These are phyloP conservation scores for Pisolithus thermaeus DNA, from an alignment of 1,284 basidiomycete species.

Conservation along the genomic window DNA sequence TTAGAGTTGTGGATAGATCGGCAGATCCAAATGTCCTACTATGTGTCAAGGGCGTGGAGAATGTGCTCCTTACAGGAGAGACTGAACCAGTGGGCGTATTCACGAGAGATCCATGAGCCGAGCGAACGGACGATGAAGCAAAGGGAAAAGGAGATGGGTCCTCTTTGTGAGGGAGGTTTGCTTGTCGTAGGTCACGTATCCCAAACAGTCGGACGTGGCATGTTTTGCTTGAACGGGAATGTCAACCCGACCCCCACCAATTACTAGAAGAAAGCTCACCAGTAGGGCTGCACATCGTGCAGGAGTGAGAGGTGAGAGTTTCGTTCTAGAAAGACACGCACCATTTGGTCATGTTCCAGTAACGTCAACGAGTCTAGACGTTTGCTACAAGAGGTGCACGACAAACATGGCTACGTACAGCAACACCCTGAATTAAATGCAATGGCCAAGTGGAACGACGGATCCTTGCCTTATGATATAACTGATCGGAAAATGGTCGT, in stretches of 20 bases:
- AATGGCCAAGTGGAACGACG: conserved; percentile 1
- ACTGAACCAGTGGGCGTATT: conserved; percentile 12
- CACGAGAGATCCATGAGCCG: conserved; percentile 4
- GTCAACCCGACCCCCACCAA: too few species aligned
- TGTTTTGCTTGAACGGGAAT: conserved; percentile 46
- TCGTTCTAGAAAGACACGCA: conserved; percentile 28
- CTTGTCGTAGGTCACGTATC: conserved; percentile 65
- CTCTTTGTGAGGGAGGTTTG: conserved; percentile 56
- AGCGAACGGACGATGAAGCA: conserved; percentile 17
- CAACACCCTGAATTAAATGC: conserved; percentile 4
- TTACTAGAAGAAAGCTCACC: conserved; percentile 14
- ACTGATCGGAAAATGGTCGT: conserved; percentile 32
- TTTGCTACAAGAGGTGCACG: conserved; percentile 66
- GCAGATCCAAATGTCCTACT: conserved; percentile 18
- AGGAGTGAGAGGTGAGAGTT: conserved; percentile 7
- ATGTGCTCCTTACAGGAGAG: conserved; percentile 19
- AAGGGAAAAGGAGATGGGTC: conserved; percentile 22
- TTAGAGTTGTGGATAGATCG: conserved; percentile 17
- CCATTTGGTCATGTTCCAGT: conserved; percentile 71
- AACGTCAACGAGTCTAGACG: conserved; percentile 68
- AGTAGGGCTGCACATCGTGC: conserved; percentile 21
- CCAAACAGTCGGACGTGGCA: conserved; percentile 72
- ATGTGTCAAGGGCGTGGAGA: conserved; percentile 17
- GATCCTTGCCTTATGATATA: conserved; percentile 66
- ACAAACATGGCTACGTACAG: conserved; percentile 51